A percentile compares a stretch with the other conserved stretches of the same genome.
phyloP scores from a whole-genome alignment of 352 stramenopile species.

The Phytophthora ohioensis region DNA sequence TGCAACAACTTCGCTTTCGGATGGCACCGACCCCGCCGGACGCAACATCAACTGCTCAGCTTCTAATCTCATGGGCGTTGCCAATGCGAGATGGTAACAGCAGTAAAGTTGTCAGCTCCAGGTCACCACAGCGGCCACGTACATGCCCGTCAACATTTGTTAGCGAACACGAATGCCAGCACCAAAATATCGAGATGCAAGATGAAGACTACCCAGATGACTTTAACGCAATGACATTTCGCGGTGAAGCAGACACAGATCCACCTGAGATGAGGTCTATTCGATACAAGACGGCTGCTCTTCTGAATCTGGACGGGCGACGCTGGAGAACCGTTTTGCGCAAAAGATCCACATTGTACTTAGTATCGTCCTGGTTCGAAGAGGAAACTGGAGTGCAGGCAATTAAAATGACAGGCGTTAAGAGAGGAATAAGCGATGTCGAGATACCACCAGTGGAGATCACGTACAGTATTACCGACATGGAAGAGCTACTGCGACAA shows the following conservation, averaged over 20 bases:
- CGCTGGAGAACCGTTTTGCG: slow-evolving; percentile 26
- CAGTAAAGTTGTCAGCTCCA: background rate
- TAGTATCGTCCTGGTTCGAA: slow-evolving; percentile 40
- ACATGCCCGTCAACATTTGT: slow-evolving; percentile 66
- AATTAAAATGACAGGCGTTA: slow-evolving; percentile 21
- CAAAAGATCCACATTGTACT: slow-evolving; percentile 23
- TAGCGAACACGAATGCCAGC: slow-evolving; percentile 39
- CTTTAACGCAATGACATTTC: slow-evolving; percentile 17
- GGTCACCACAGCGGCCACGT: slow-evolving; percentile 32
- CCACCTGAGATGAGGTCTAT: slow-evolving; percentile 18
- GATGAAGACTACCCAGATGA: slow-evolving; percentile 26
- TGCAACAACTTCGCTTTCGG: slow-evolving; percentile 64
- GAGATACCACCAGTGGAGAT: slow-evolving; percentile 18
- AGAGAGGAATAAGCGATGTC: background rate
- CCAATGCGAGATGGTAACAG: slow-evolving; percentile 6
- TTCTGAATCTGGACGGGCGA: slow-evolving; percentile 24
- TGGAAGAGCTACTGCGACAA: slow-evolving; percentile 36
- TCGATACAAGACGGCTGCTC: slow-evolving; percentile 22
- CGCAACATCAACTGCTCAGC: slow-evolving; percentile 5
- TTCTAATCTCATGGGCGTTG: slow-evolving; percentile 32
- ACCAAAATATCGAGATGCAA: slow-evolving; percentile 14
- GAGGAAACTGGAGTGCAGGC: slow-evolving; percentile 28
- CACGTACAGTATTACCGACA: slow-evolving; percentile 20
- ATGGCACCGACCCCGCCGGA: slow-evolving; percentile 23
- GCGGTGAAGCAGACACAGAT: slow-evolving; percentile 23